Percentiles rank a stretch among this genome's conserved stretches.
Evolutionary conservation across 805 yeast species (phyloP).

Genomic region (Limtongia smithiae): DNA sequence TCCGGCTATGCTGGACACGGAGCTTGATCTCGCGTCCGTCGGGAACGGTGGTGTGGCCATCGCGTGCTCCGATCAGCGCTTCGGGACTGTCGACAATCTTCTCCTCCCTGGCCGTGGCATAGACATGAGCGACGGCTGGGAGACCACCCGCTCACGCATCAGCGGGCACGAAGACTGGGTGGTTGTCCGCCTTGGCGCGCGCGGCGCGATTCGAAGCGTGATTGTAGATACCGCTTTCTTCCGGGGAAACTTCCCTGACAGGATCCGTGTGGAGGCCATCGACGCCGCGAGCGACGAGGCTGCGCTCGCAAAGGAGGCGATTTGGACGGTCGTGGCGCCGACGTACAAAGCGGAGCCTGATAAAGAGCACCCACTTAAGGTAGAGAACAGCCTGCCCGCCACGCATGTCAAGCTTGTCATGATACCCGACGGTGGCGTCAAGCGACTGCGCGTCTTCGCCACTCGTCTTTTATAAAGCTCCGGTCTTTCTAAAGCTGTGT

Average conservation of each 20-base stretch:
- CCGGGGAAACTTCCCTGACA: conserved; percentile 93
- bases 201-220: conserved; percentile 52
- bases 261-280: conserved; percentile 64
- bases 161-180: conserved; percentile 92
- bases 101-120: conserved; percentile 90
- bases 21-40: conserved; percentile 75
- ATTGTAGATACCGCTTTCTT: conserved; percentile 89
- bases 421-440: conserved; percentile 96
- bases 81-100: conserved; percentile 86
- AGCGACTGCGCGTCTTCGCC: conserved; percentile 83
- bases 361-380: conserved; percentile 58
- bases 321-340: conserved; percentile 65
- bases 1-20: conserved; percentile 46
- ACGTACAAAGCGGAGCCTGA: conserved; percentile 80
- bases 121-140: conserved; percentile 99
- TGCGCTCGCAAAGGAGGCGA: conserved; percentile 42
- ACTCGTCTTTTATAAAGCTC: conserved; percentile 24
- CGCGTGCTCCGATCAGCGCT: conserved; percentile 84
- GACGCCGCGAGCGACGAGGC: conserved; percentile 37
- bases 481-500: neutral
- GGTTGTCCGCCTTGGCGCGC: conserved; percentile 71
- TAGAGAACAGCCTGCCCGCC: conserved; percentile 39
- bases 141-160: conserved; percentile 80
- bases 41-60: conserved; percentile 86
- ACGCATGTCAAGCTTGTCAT: conserved; percentile 77